These are phyloP conservation scores for Botrytis galanthina DNA, from an alignment of 2,329 filamentous ascomycete species.

Conservation along the genomic window DNA sequence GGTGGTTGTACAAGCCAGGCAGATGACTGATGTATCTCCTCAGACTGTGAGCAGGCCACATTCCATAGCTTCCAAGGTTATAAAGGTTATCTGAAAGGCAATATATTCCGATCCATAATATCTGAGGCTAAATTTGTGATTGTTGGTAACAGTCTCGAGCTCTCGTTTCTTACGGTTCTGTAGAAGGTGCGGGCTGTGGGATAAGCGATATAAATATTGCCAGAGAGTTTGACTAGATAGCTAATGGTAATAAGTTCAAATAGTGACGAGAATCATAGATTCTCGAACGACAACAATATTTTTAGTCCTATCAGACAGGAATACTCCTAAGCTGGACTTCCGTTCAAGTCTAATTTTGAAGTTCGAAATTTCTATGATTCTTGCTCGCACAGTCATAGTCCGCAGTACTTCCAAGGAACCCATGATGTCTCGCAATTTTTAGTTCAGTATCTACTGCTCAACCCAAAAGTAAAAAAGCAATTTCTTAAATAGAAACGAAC, in stretches of 20 bases:
- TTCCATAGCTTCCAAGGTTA: too few species aligned
- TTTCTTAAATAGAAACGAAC: not conserved
- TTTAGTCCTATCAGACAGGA: fast-evolving
- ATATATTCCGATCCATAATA: not conserved
- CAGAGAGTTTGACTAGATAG: not conserved
- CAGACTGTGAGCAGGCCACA: too few species aligned
- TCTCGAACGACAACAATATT: not conserved
- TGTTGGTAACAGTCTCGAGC: not conserved
- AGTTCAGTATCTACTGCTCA: not conserved
- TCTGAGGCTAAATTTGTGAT: not conserved
- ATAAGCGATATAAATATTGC: not conserved
- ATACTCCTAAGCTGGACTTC: not conserved
- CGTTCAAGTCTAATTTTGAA: too few species aligned
- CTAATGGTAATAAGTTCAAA: too few species aligned
- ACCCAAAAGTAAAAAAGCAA: not conserved
- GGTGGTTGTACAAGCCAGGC: not conserved
- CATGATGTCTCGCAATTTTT: fast-evolving
- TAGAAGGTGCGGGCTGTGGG: not conserved
- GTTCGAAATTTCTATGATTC: not conserved
- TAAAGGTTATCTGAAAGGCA: too few species aligned
- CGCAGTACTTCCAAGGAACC: not conserved
- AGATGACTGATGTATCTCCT: not conserved
- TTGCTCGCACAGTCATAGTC: not conserved
- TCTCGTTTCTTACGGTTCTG: not conserved
- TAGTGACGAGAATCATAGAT: too few species aligned